A percentile compares a stretch with the other conserved stretches of the same genome.
Conservation (phyloP, 1,139 yeast genomes). For the Hemisphaericaspora xylanilytica region DNA sequence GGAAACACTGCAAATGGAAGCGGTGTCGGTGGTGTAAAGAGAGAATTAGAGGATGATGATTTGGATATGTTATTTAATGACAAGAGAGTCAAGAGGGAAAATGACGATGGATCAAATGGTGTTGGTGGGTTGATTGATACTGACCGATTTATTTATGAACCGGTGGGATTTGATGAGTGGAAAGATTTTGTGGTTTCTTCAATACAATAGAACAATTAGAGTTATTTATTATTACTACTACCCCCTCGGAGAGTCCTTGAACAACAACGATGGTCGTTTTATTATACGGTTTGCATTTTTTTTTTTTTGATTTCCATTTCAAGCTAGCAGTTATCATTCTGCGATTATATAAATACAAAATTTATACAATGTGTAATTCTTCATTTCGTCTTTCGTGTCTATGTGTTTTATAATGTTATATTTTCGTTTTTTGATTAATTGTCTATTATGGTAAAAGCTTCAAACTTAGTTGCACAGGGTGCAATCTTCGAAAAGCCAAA, state of each 20-base stretch:
- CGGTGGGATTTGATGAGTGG: constrained; percentile 43
- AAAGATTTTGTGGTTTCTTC: constrained; percentile 19
- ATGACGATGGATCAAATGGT: neutral
- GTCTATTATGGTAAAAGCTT: neutral
- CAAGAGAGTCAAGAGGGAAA: constrained; percentile 20
- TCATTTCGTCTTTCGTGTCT: neutral
- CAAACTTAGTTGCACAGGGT: no score
- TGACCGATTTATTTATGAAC: constrained; percentile 29
- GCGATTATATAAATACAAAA: neutral
- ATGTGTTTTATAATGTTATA: neutral
- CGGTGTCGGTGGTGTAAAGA: constrained; percentile 16
- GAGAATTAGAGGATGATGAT: constrained; percentile 31
- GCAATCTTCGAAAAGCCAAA: no score
- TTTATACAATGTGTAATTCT: neutral
- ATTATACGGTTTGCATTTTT: neutral
- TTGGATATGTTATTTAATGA: constrained; percentile 38
- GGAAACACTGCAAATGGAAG: neutral
- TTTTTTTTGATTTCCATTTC: neutral
- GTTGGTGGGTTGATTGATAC: constrained; percentile 15
- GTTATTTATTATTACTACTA: no score
- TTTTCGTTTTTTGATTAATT: neutral
- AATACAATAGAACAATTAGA: constrained; percentile 6
- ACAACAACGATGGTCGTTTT: neutral
- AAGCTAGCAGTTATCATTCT: no score
- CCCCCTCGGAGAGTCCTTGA: no score